Conservation (phyloP, 352 stramenopile genomes). For the Phytophthora chlamydospora region DNA sequence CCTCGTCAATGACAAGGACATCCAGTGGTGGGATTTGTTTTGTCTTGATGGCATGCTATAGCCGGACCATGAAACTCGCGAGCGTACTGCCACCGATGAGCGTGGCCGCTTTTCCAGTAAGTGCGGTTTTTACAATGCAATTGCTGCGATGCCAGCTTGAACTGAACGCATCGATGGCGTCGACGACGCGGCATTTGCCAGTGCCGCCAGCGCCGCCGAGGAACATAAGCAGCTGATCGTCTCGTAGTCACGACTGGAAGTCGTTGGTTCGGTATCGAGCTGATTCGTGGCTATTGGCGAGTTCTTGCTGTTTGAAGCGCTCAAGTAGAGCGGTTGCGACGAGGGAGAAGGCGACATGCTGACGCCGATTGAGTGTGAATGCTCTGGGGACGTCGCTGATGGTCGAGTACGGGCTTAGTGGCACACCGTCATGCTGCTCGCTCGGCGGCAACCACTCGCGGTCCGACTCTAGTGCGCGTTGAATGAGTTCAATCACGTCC, state of each 20-base stretch:
- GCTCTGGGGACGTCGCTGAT: no score
- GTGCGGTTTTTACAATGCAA: slow-evolving; percentile 1
- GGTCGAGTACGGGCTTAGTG: no score
- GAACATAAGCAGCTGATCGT: neutral
- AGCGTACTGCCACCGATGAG: slow-evolving; percentile 1
- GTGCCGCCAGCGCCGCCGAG: neutral
- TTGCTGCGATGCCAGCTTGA: neutral
- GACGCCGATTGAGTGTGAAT: no score
- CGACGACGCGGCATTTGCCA: neutral
- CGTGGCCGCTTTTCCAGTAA: slow-evolving; percentile 2
- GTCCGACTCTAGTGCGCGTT: neutral
- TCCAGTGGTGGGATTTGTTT: neutral
- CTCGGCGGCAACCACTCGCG: no score
- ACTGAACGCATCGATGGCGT: neutral
- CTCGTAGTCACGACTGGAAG: neutral
- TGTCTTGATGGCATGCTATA: neutral
- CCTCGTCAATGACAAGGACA: neutral
- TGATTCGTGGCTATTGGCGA: no score
- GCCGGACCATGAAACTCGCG: neutral
- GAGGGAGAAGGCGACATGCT: no score
- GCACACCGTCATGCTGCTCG: no score
- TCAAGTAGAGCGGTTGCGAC: no score
- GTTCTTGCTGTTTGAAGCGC: no score
- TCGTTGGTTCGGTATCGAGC: neutral
- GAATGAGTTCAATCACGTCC: neutral